Conservation (phyloP, 2,329 filamentous ascomycete species). For the Fusarium agapanthi region DNA sequence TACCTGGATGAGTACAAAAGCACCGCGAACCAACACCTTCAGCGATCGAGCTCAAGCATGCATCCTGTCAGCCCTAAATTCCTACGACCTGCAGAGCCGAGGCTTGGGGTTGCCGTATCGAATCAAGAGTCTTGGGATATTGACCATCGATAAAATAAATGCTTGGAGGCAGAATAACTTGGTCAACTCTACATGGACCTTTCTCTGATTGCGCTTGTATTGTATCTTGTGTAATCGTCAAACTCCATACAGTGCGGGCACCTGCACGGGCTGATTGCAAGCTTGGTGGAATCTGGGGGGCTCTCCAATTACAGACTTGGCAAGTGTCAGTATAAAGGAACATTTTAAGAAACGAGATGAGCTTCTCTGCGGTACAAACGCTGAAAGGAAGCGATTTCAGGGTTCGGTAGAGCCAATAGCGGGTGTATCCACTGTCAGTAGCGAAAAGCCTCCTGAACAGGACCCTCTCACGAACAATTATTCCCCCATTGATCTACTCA, state of each 20-base stretch:
- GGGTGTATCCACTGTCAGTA: neutral
- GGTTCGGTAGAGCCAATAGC: neutral
- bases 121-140: neutral
- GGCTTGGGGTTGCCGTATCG: neutral
- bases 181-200: neutral
- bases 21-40: neutral
- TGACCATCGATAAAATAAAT: no score
- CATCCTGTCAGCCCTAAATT: neutral
- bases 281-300: neutral
- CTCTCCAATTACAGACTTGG: neutral
- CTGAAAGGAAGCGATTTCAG: neutral
- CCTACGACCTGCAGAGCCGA: neutral
- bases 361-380: neutral
- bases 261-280: neutral
- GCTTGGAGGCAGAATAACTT: neutral
- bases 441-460: neutral
- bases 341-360: no score
- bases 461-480: neutral
- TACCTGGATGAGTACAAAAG: neutral
- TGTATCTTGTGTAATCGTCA: no score
- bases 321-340: no score
- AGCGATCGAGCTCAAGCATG: neutral
- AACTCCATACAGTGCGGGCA: neutral
- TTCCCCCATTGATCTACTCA: neutral
- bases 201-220: neutral